Evolutionary conservation across 257 asterid species (phyloP), one percentile per base, ranked within the genome.

Genomic region (Thymus quinquecostatus): DNA sequence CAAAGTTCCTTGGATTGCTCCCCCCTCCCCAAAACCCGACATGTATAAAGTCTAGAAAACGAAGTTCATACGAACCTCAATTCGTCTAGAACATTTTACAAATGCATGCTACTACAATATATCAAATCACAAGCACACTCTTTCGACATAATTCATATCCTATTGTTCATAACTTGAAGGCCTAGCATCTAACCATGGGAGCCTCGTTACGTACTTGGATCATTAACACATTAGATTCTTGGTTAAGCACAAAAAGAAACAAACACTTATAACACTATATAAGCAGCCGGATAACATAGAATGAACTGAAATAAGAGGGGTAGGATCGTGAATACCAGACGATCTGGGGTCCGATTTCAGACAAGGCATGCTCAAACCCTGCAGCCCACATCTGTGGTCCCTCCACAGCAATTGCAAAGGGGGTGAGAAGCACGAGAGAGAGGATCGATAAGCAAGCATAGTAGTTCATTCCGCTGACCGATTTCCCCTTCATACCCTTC

Each of bases 401-500:
- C 95, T 94, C 98, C 21, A 94, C 96, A 84, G 96, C 98, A 79
- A 94, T 49, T 53, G 98, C 96, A 84, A 94, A 91, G 41, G 98
- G 98, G 13, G 96, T 89, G 66, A 94, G 98, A 43, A 91, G 72
- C 54, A 87, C 29, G 60, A 94, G 96, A 69, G 98, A 94, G 57
- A 91, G 60, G 32, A 94, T 91, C 7, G 98, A 94, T 60, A 94
- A 61, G 82, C 98, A 94, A 47, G 97, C 98, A 47, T 94, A 94
- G 76, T 94, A 94, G 89, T 94, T 94, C 97, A 94, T 94, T 33
- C 98, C 98, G 64, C 96, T 89, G 48, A 94, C 95, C 5, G 96
- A 87, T 62, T 94, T 94, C 72, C 98, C 98, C 81, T 84, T 91
- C 98, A 94, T 94, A 66, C 98, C 98, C 92, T 32, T 94, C 95